phyloP scores from a whole-genome alignment of 2,329 filamentous ascomycete genomes.

The Pyrenochaeta sp. region DNA sequence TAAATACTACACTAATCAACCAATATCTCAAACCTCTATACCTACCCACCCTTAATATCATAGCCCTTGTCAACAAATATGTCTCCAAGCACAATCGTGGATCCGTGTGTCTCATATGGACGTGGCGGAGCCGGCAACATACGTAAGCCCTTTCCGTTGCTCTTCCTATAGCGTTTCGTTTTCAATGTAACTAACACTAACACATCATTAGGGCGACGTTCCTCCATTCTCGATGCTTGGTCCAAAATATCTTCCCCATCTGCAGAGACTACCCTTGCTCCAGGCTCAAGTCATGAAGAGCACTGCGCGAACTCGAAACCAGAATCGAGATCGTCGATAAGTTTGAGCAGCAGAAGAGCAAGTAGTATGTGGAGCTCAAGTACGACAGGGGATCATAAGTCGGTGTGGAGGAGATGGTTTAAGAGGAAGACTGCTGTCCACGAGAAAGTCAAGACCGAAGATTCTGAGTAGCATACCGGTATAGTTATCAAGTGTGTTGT shows the following conservation, averaged over 20 bases:
- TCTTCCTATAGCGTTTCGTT: background rate
- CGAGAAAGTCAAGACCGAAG: background rate
- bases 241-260: slow-evolving; percentile 5
- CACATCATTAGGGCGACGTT: slow-evolving; percentile 13
- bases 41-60: no score
- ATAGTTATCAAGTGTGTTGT: no score
- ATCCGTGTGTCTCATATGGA: slow-evolving; percentile 17
- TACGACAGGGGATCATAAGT: background rate
- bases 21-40: no score
- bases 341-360: background rate
- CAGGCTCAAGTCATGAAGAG: slow-evolving; percentile 10
- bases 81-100: background rate
- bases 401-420: background rate
- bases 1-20: no score
- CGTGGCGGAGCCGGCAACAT: slow-evolving; percentile 23
- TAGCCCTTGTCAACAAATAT: background rate
- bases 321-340: background rate
- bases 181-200: background rate
- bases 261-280: background rate
- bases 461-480: background rate
- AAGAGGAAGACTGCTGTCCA: background rate
- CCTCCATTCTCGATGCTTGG: slow-evolving; percentile 16
- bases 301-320: slow-evolving; percentile 12
- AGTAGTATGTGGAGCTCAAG: slow-evolving; percentile 5
- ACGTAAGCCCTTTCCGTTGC: slow-evolving; percentile 6